Evolutionary conservation across 352 stramenopile species (phyloP), one percentile per base, ranked within the genome.

Genomic region (Aphanomyces invadans): DNA sequence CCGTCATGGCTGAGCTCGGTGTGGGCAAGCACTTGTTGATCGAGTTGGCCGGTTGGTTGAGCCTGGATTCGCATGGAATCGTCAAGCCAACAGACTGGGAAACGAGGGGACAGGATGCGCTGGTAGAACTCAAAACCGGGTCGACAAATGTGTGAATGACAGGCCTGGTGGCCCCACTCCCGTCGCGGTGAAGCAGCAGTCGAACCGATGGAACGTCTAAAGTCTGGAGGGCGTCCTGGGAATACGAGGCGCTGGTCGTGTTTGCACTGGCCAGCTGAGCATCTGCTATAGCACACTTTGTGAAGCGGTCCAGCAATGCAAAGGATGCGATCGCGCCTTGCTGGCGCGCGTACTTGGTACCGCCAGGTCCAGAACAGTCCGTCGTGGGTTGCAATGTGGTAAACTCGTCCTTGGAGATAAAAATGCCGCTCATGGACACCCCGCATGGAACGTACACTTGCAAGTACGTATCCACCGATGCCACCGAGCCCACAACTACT

Each of bases 361-460:
- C 29, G 15, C 39, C 11, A 7, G 25, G 33, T 17, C 21, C 32
- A 9, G 32, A n/a, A 32, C 54, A 36, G 31, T 46, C 38, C 5
- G 25, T 49, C 17, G 29, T 42, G 2, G 54, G 54, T 32, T 31
- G 36, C 15, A 26, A 28, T 32, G 11, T 45, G 39, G 33, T 19
- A 26, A 64, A 52, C 19, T 10, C 38, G 3, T 19, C 23, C 21
- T 42, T 42, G 4, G 17, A 31, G 17, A 52, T 31, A 17, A 38
- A 23, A 33, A 64, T 64, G 23, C 52, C 39, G 23, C 11, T n/a
- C 55, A 64, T 64, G 23, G 55, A 26, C 5, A 33, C 15, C 3
- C 33, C 31, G 19, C 55, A 66, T 15, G 21, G 10, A n/a, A 44
- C 44, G 59, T 56, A 66, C 19, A 66, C 59, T 38, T 66, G 59